These are phyloP conservation scores for Fusarium tupiense DNA, from an alignment of 2,329 filamentous ascomycete species.

Conservation along the genomic window DNA sequence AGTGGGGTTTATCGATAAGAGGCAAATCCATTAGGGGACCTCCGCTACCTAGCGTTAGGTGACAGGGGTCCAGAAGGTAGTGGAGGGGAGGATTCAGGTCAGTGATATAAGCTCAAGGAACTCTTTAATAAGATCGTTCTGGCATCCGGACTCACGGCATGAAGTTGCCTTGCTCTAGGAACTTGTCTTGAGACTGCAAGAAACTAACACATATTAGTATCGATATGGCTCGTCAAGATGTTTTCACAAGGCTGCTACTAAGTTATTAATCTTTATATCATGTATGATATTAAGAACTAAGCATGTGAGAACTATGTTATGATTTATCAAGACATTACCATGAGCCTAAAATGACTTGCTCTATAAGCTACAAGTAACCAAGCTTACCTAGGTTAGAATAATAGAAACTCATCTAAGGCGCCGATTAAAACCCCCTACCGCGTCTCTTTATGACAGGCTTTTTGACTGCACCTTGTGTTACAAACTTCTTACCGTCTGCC, in stretches of 20 bases:
- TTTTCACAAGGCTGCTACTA: neutral
- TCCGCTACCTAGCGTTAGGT: neutral
- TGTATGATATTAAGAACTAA: neutral
- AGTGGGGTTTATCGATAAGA: conserved; percentile 55
- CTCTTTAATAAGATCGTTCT: neutral
- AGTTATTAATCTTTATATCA: neutral
- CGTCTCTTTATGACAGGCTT: conserved; percentile 68
- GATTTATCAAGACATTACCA: neutral
- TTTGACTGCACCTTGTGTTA: conserved; percentile 69
- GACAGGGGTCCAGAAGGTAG: neutral
- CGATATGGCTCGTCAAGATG: neutral
- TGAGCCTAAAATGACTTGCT: neutral
- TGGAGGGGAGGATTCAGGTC: neutral
- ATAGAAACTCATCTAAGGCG: neutral
- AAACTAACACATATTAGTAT: neutral
- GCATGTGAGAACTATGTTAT: neutral
- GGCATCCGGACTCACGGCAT: neutral
- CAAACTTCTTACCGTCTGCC: conserved; percentile 62
- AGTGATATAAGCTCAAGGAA: neutral
- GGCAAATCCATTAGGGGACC: neutral
- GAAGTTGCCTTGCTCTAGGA: neutral
- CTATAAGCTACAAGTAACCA: neutral
- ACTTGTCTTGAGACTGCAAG: neutral
- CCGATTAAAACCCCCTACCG: conserved; percentile 60
- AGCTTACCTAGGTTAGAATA: neutral